Conservation (phyloP, 257 asterid species). For the Nicotiana tomentosiformis region DNA sequence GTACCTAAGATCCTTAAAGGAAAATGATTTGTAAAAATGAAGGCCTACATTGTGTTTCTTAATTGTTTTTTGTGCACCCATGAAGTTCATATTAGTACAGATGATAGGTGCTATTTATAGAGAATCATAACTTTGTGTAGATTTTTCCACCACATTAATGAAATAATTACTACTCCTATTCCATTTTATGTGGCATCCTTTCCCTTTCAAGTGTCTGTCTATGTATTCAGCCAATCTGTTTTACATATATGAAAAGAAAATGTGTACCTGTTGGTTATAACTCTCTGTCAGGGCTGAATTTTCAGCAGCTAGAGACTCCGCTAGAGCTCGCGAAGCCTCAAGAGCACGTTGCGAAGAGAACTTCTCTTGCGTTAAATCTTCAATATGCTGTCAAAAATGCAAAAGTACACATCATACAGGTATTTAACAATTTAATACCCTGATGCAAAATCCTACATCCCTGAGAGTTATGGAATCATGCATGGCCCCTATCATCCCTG, state of each 20-base stretch:
- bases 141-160: not conserved
- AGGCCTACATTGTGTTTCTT: not conserved
- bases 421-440: not conserved
- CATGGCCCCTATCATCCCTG: not conserved
- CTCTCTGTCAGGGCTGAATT: constrained; percentile 87
- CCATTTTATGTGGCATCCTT: not conserved
- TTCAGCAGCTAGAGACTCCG: constrained; percentile 95
- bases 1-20: not conserved
- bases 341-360: constrained; percentile 93
- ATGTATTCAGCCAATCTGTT: too few species aligned
- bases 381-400: constrained; percentile 66
- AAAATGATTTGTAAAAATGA: not conserved
- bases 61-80: not conserved
- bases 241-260: not conserved
- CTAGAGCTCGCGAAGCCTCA: constrained; percentile 75
- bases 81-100: not conserved
- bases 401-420: not conserved
- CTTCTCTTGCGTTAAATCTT: constrained; percentile 93
- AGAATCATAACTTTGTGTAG: not conserved
- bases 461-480: not conserved
- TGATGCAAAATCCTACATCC: not conserved
- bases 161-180: not conserved
- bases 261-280: constrained; percentile 79
- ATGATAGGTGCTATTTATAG: not conserved
- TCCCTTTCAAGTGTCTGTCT: not conserved